Percentiles rank a stretch among this genome's conserved stretches.
Conservation (phyloP, 495 filamentous ascomycete genomes). For the Podospora didyma region DNA sequence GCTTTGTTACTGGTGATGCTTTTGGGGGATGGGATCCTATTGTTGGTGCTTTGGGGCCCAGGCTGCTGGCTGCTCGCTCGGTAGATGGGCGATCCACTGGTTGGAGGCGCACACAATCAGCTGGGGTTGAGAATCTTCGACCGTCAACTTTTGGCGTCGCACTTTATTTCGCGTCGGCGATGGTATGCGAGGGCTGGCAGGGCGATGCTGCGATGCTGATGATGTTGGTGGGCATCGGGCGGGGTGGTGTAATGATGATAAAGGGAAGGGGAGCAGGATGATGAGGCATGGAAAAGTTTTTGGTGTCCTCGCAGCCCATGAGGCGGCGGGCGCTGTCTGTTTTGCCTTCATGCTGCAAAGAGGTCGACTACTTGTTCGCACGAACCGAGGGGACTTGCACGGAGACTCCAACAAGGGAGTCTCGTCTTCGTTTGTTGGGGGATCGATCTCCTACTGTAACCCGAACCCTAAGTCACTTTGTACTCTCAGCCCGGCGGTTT, state of each 20-base stretch:
- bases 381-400: conserved; percentile 28
- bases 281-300: conserved; percentile 28
- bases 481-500: conserved; percentile 5
- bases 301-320: conserved; percentile 31
- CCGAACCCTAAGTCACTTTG: conserved; percentile 28
- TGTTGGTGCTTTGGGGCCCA: conserved; percentile 10
- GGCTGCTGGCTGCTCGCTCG: conserved; percentile 19
- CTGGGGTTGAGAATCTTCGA: conserved; percentile 20
- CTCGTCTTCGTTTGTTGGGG: conserved; percentile 19
- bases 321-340: conserved; percentile 30
- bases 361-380: conserved; percentile 34
- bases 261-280: conserved; percentile 15
- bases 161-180: conserved; percentile 34
- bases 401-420: conserved; percentile 26
- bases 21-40: conserved; percentile 7
- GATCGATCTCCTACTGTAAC: conserved; percentile 12
- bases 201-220: conserved; percentile 24
- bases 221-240: conserved; percentile 20
- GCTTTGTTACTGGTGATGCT: conserved; percentile 19
- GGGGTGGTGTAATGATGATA: conserved; percentile 9
- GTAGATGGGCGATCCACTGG: conserved; percentile 24
- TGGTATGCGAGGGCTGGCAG: conserved; percentile 12
- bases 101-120: conserved; percentile 22
- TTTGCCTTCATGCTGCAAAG: conserved; percentile 38
- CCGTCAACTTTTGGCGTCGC: conserved; percentile 29